Evolutionary conservation across 148 eudicot genomes (phyloP).

Genomic region (Spergularia bocconei): DNA sequence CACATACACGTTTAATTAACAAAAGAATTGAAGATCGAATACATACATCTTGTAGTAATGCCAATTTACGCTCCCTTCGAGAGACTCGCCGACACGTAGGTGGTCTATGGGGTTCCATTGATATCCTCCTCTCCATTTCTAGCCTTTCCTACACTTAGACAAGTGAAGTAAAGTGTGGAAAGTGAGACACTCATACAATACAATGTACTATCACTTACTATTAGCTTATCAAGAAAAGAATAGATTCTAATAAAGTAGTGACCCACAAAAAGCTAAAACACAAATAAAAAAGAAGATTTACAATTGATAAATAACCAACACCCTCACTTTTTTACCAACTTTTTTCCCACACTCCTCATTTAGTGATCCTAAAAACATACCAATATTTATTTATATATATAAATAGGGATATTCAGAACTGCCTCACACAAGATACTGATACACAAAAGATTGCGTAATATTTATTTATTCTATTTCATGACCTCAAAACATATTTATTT

Average conservation of each 20-base stretch:
- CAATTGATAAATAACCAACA: conserved; percentile 7
- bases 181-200: neutral
- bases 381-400: neutral
- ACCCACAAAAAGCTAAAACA: conserved; percentile 23
- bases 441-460: neutral
- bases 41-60: conserved; percentile 69
- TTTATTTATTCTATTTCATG: neutral
- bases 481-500: neutral
- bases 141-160: conserved; percentile 32
- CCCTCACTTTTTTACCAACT: conserved; percentile 3
- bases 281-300: conserved; percentile 8
- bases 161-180: conserved; percentile 9
- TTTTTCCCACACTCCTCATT: conserved; percentile 15
- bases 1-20: neutral
- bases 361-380: conserved; percentile 17
- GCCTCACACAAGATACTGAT: conserved; percentile 4
- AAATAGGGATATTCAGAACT: neutral
- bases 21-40: neutral
- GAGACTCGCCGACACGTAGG: conserved; percentile 33
- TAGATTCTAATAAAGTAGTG: conserved; percentile 22
- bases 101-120: conserved; percentile 42
- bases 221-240: conserved; percentile 46
- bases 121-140: conserved; percentile 39
- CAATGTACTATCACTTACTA: neutral
- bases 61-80: conserved; percentile 45